Base-by-base conservation (phyloP, 352 stramenopile species). In the Phytophthora melonis region DNA sequence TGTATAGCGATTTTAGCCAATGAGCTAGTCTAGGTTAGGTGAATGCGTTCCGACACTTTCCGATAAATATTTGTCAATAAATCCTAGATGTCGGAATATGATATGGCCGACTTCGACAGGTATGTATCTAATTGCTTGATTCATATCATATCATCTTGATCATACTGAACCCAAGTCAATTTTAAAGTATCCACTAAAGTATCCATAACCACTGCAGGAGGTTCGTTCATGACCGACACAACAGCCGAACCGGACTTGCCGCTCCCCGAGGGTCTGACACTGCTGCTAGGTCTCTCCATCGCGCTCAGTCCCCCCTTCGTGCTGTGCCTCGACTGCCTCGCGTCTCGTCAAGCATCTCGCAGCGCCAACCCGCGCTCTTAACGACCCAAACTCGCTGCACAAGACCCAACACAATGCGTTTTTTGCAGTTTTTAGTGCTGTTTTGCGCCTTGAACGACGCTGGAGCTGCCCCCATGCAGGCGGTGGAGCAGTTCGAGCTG, bases 241-340 rank as follows among this genome's bases (percentile, higher is more conserved):
- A 70, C 56, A 53, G 52, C 56, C 27, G 45, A 25, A 5, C 36
- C 32, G 49, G 52, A 53, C 55, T 21, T 41, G 27, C 52, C 58
- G 54, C 65, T 80, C 64, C 70, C 58, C 41, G 55, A 75, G 47
- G 57, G 49, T 13, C 43, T 78, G 41, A 70, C 54, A 41, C 53
- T 80, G 54, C 27, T 80, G 14, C 50, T 80, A 1, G 65, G 65
- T 0, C 74, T 80, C 36, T 71, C 70, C 30, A 66, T 80, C 54
- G 74, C 57, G 25, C 74, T 80, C 9, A 80, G 74, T 34, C 74
- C 69, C 45, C 69, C 74, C 0, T 11, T 74, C 18, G n/a, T 68
- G 16, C 23, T 80, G 59, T 75, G 57, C 10, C 23, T 80, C n/a
- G 52, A 74, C 43, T 80, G 74, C n/a, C 53, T 80, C 14, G 19